Evolutionary conservation across 805 yeast species (phyloP).

Genomic region (Candida schatavii): DNA sequence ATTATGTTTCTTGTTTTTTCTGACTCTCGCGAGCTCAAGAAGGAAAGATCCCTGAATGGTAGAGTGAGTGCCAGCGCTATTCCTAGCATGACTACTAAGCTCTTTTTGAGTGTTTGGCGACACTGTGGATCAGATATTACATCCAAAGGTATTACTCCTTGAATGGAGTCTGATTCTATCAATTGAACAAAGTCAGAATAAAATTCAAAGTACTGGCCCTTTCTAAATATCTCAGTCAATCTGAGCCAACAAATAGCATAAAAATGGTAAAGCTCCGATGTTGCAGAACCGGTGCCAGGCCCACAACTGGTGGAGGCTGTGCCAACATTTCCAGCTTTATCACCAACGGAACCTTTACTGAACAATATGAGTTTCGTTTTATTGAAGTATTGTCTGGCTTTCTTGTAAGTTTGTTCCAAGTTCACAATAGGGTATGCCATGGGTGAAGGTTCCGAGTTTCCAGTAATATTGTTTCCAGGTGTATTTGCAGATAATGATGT

Average conservation of each 20-base stretch:
- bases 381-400: slow-evolving; percentile 19
- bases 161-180: slow-evolving; percentile 3
- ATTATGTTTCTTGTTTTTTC: slow-evolving; percentile 10
- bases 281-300: neutral
- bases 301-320: neutral
- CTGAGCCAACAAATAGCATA: slow-evolving; percentile 20
- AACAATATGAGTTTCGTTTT: slow-evolving; percentile 18
- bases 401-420: slow-evolving; percentile 17
- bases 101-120: slow-evolving; percentile 12
- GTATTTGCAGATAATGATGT: neutral
- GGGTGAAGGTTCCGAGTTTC: too few species aligned
- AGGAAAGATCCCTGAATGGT: slow-evolving; percentile 28
- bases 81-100: slow-evolving; percentile 22
- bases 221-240: slow-evolving; percentile 22
- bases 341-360: neutral
- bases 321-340: neutral
- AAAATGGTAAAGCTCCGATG: slow-evolving; percentile 20
- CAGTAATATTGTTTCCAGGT: neutral
- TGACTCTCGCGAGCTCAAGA: slow-evolving; percentile 16
- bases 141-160: slow-evolving; percentile 3
- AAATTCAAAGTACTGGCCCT: slow-evolving; percentile 23
- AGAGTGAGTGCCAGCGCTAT: slow-evolving; percentile 22
- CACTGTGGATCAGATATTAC: slow-evolving; percentile 5
- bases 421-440: neutral
- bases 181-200: slow-evolving; percentile 19